phyloP scores from a whole-genome alignment of 148 eudicot genomes.

The Heliosperma pusillum region DNA sequence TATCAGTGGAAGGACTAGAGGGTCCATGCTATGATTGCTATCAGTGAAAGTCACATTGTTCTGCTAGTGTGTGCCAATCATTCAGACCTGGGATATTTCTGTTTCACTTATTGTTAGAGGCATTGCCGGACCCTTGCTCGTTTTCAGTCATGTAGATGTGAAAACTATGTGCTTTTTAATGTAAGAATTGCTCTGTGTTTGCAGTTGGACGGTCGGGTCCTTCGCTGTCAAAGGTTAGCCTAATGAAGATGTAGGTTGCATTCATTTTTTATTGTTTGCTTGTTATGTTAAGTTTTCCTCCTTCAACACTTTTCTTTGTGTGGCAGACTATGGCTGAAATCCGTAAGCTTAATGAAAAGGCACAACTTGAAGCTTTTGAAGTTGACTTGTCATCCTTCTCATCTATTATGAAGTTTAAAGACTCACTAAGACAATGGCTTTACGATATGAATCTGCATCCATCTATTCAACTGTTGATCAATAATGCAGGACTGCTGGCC shows the following conservation, averaged over 20 bases:
- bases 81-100: neutral
- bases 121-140: neutral
- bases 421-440: slow-evolving; percentile 67
- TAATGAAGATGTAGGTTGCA: slow-evolving; percentile 14
- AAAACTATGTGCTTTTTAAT: neutral
- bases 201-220: slow-evolving; percentile 77
- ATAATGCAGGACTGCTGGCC: slow-evolving; percentile 92
- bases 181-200: slow-evolving; percentile 19
- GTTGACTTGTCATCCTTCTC: slow-evolving; percentile 71
- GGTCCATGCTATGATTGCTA: neutral
- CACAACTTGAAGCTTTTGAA: slow-evolving; percentile 65
- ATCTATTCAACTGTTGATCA: slow-evolving; percentile 83
- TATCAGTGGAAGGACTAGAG: neutral
- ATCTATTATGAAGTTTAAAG: slow-evolving; percentile 66
- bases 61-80: neutral
- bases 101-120: neutral
- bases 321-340: slow-evolving; percentile 60
- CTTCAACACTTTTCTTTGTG: neutral
- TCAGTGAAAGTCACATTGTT: neutral
- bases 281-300: slow-evolving; percentile 9
- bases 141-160: neutral
- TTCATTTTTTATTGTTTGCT: slow-evolving; percentile 1
- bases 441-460: slow-evolving; percentile 60
- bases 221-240: slow-evolving; percentile 52
- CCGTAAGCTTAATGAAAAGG: slow-evolving; percentile 37